These are phyloP conservation scores for Bretziella fagacearum DNA, from an alignment of 2,329 filamentous ascomycete genomes.

Conservation along the genomic window DNA sequence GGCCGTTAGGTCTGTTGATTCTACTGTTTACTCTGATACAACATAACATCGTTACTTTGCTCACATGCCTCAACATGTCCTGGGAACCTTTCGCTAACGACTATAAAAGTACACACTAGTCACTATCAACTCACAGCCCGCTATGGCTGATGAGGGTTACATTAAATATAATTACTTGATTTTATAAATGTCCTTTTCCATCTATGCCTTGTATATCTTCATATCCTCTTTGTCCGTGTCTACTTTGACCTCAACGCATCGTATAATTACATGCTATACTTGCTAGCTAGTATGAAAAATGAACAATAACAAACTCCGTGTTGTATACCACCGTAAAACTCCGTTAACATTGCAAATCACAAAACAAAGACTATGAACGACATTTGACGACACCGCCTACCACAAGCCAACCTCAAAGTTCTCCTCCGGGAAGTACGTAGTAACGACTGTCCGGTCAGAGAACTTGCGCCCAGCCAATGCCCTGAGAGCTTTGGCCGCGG, in stretches of 20 bases:
- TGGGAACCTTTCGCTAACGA: conserved; percentile 7
- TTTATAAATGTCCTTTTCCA: too few relatives aligned
- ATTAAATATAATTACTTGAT: too few relatives aligned
- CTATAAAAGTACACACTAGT: too few relatives aligned
- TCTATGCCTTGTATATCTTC: too few relatives aligned
- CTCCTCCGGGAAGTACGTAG: conserved; percentile 93
- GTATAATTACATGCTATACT: neutral
- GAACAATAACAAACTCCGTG: neutral
- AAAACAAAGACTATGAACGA: conserved; percentile 2
- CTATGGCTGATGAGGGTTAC: neutral
- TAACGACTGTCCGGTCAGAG: conserved; percentile 86
- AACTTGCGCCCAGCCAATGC: conserved; percentile 93
- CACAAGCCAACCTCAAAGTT: conserved; percentile 87
- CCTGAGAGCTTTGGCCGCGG: conserved; percentile 67
- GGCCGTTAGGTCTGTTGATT: conserved; percentile 18
- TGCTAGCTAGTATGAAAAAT: neutral
- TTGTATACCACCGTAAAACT: conserved; percentile 10
- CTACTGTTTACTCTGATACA: conserved; percentile 15
- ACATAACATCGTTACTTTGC: neutral
- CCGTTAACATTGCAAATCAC: conserved; percentile 5
- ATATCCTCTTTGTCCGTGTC: too few relatives aligned
- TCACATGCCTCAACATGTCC: neutral
- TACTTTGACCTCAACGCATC: too few relatives aligned
- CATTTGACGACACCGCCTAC: conserved; percentile 30
- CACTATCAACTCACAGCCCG: too few relatives aligned